Conservation (phyloP, 352 stramenopile genomes). For the Pythium grandisporangium region DNA sequence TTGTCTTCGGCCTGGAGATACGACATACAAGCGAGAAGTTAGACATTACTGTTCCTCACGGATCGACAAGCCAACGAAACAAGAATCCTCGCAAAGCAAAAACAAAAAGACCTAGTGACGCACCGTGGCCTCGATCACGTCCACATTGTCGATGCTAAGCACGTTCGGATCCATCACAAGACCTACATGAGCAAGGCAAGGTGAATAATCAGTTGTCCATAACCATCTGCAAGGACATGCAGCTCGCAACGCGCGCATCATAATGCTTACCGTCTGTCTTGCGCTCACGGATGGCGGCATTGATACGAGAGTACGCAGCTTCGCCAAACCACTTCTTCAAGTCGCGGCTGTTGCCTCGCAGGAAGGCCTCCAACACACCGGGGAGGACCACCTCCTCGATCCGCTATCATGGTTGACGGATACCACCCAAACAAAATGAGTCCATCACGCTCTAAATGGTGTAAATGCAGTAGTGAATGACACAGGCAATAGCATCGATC, state of each 20-base stretch:
- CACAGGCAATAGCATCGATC: no score
- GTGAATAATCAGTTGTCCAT: not conserved
- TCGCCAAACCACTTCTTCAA: conserved; percentile 96
- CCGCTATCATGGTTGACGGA: no score
- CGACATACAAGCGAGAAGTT: not conserved
- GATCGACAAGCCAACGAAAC: not conserved
- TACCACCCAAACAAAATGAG: no score
- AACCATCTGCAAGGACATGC: not conserved
- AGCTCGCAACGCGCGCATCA: not conserved
- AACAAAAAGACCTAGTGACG: conserved; percentile 2
- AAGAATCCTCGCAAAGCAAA: not conserved
- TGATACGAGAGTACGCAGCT: conserved; percentile 92
- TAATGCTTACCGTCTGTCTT: conserved; percentile 84
- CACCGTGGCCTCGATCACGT: conserved; percentile 93
- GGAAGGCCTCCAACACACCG: conserved; percentile 92
- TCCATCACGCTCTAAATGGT: no score
- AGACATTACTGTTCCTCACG: no score
- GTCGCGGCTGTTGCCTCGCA: conserved; percentile 92
- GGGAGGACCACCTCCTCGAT: conserved; percentile 92
- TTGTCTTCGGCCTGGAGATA: conserved; percentile 22
- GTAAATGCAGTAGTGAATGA: no score
- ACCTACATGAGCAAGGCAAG: conserved; percentile 9
- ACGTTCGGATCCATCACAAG: conserved; percentile 93
- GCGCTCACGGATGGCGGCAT: conserved; percentile 90
- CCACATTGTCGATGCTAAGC: conserved; percentile 94